phyloP scores from a whole-genome alignment of 148 eudicot species.

The Agrostemma githago region DNA sequence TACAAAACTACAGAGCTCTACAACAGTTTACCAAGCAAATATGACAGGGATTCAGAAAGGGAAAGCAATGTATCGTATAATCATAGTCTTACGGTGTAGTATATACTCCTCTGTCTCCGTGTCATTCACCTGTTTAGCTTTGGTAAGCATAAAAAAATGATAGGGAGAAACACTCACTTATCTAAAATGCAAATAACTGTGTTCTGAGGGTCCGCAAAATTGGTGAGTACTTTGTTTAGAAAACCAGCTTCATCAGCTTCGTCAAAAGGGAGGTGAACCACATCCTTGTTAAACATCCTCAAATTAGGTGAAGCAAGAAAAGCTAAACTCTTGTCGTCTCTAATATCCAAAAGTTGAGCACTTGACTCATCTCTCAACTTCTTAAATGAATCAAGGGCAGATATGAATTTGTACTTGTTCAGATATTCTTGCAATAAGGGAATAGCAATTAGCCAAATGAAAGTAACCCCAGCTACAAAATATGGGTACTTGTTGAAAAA shows the following conservation, averaged over 20 bases:
- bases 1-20: too few relatives aligned
- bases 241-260: slow-evolving; percentile 74
- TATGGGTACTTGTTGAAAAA: slow-evolving; percentile 69
- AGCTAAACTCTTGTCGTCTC: slow-evolving; percentile 60
- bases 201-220: slow-evolving; percentile 46
- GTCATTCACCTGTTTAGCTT: too few relatives aligned
- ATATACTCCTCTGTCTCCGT: too few relatives aligned
- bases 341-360: slow-evolving; percentile 73
- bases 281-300: slow-evolving; percentile 53
- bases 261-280: slow-evolving; percentile 45
- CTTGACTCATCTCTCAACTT: slow-evolving; percentile 62
- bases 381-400: slow-evolving; percentile 66
- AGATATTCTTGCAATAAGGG: slow-evolving; percentile 60
- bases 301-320: slow-evolving; percentile 68
- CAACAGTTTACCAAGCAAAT: too few relatives aligned
- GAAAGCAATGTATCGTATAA: background rate
- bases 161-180: slow-evolving; percentile 53
- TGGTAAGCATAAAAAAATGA: background rate
- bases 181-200: slow-evolving; percentile 71
- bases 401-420: slow-evolving; percentile 53
- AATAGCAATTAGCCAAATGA: slow-evolving; percentile 67
- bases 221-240: slow-evolving; percentile 48
- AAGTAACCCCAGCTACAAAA: slow-evolving; percentile 67
- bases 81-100: too few relatives aligned
- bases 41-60: too few relatives aligned